Percentiles rank a stretch among this genome's conserved stretches.
Conservation (phyloP, 2,329 filamentous ascomycete genomes). For the Phialocephala sp. region DNA sequence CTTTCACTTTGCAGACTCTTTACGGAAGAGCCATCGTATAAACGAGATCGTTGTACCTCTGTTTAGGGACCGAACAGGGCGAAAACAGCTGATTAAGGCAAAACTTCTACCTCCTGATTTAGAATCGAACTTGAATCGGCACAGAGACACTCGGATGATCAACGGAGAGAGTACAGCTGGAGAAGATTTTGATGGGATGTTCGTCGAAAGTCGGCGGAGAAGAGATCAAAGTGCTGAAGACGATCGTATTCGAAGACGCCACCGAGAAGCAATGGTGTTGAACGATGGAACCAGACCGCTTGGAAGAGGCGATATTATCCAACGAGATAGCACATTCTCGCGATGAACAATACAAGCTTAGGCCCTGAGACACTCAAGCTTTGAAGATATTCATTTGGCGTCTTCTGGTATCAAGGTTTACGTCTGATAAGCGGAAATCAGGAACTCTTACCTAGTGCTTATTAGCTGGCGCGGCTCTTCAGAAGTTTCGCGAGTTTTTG, state of each 20-base stretch:
- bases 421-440: background rate
- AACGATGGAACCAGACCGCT: constrained; percentile 83
- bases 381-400: background rate
- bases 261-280: constrained; percentile 88
- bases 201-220: constrained; percentile 46
- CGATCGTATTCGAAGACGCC: constrained; percentile 73
- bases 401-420: background rate
- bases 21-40: constrained; percentile 37
- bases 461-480: background rate
- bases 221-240: constrained; percentile 67
- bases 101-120: constrained; percentile 37
- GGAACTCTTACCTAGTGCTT: background rate
- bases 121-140: constrained; percentile 52
- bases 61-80: constrained; percentile 39
- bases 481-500: background rate
- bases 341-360: background rate
- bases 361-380: background rate
- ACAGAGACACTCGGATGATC: constrained; percentile 49
- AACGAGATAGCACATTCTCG: constrained; percentile 46
- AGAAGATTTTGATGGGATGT: constrained; percentile 39
- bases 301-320: constrained; percentile 78
- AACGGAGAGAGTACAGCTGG: constrained; percentile 57
- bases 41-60: constrained; percentile 54
- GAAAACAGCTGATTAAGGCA: constrained; percentile 37
- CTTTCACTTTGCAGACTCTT: constrained; percentile 54